phyloP scores from a whole-genome alignment of 192 early-diverging fungal genomes.

The Coemansia sp. region DNA sequence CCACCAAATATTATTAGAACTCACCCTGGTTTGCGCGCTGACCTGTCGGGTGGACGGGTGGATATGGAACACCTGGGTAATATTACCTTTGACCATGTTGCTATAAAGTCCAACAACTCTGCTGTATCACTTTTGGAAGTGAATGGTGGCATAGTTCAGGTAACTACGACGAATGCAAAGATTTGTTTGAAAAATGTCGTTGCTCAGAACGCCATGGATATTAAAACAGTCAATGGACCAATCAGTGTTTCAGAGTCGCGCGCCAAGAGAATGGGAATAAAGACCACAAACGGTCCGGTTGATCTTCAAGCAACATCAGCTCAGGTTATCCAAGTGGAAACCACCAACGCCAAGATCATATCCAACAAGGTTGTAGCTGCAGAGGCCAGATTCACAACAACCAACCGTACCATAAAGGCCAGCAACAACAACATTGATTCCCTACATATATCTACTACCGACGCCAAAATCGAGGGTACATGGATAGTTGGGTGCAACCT shows the following conservation, averaged over 20 bases:
- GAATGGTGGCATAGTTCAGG: not conserved
- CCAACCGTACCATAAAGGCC: constrained; percentile 12
- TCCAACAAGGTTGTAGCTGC: constrained; percentile 3
- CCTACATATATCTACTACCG: too few relatives aligned
- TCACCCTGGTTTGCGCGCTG: constrained; percentile 24
- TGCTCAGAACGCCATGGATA: not conserved
- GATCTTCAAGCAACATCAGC: not conserved
- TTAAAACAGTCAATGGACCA: constrained; percentile 12
- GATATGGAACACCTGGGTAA: constrained; percentile 14
- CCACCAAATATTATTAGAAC: not conserved
- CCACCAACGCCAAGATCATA: constrained; percentile 11
- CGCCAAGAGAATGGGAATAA: not conserved
- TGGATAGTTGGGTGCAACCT: too few relatives aligned
- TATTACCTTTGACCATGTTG: constrained; percentile 14
- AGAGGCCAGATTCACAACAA: constrained; percentile 8
- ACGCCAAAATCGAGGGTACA: too few relatives aligned
- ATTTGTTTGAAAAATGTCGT: constrained; percentile 5
- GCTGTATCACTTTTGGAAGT: constrained; percentile 7
- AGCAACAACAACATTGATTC: not conserved
- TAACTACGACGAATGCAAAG: constrained; percentile 7
- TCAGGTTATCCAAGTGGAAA: constrained; percentile 1
- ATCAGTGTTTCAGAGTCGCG: constrained; percentile 6
- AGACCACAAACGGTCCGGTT: constrained; percentile 12
- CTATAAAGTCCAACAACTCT: constrained; percentile 6
- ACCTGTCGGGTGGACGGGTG: constrained; percentile 11